These are phyloP conservation scores for Beauveria scarabaeidicola DNA, from an alignment of 2,329 filamentous ascomycete genomes.

Conservation along the genomic window DNA sequence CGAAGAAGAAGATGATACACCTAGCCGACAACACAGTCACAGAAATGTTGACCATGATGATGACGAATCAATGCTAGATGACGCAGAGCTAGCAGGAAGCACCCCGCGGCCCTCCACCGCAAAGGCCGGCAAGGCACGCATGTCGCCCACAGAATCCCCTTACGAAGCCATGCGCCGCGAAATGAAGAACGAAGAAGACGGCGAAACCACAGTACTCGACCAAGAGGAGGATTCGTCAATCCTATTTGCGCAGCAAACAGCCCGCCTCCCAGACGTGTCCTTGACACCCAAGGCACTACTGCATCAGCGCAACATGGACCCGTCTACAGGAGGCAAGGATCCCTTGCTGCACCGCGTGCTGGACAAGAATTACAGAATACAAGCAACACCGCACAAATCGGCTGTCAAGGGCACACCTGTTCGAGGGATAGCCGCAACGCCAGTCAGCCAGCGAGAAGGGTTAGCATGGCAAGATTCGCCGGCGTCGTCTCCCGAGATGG, in stretches of 20 bases:
- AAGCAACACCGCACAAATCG: constrained; percentile 74
- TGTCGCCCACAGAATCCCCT: constrained; percentile 63
- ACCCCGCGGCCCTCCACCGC: constrained; percentile 54
- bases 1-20: constrained; percentile 30
- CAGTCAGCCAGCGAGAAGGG: constrained; percentile 15
- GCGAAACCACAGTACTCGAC: constrained; percentile 27
- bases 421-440: constrained; percentile 27
- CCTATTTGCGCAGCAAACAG: constrained; percentile 43
- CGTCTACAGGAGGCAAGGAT: constrained; percentile 46
- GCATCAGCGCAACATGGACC: constrained; percentile 23
- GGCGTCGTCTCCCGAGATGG: constrained; percentile 67
- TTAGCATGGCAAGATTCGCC: constrained; percentile 48
- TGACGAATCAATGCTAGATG: constrained; percentile 63
- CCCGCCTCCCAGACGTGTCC: constrained; percentile 52
- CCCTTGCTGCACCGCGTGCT: constrained; percentile 83
- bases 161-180: constrained; percentile 68
- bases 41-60: constrained; percentile 15
- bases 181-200: constrained; percentile 41
- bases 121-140: constrained; percentile 40
- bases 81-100: constrained; percentile 53
- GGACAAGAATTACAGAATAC: constrained; percentile 90
- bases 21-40: constrained; percentile 17
- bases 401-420: constrained; percentile 37
- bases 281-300: constrained; percentile 49
- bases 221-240: constrained; percentile 36